Percentiles rank a stretch among this genome's conserved stretches.
Evolutionary conservation across 2,329 filamentous ascomycete species (phyloP).

Genomic region (Harringtonia lauricola): DNA sequence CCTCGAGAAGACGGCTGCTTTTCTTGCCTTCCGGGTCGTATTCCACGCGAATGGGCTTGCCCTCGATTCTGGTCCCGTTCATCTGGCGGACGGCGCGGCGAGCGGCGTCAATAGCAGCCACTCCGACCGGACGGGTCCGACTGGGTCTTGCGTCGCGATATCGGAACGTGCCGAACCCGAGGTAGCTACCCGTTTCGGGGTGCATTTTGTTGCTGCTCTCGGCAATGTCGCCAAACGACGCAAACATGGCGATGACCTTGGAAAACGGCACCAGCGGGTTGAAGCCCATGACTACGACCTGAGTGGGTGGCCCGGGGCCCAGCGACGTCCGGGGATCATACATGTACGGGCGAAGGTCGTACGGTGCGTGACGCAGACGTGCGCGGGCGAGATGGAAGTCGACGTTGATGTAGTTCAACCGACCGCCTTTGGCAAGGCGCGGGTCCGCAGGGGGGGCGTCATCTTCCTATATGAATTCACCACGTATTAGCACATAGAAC

Average conservation of each 20-base stretch:
- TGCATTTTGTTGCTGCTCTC: constrained; percentile 92
- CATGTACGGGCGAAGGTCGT: constrained; percentile 69
- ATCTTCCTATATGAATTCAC: constrained; percentile 54
- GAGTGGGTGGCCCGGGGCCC: constrained; percentile 78
- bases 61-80: constrained; percentile 70
- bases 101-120: constrained; percentile 69
- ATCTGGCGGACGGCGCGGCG: constrained; percentile 68
- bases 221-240: constrained; percentile 75
- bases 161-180: constrained; percentile 85
- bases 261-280: constrained; percentile 77
- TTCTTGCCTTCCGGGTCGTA: constrained; percentile 81
- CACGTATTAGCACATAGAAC: constrained; percentile 39
- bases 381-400: constrained; percentile 61
- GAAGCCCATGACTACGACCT: constrained; percentile 92
- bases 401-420: constrained; percentile 55
- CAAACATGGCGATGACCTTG: constrained; percentile 66
- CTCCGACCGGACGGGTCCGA: constrained; percentile 37
- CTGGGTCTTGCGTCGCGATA: constrained; percentile 62
- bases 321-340: constrained; percentile 78
- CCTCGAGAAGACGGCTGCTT: constrained; percentile 68
- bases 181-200: constrained; percentile 83
- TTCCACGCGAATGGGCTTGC: constrained; percentile 67
- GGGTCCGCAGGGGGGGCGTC: constrained; percentile 72
- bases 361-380: constrained; percentile 60
- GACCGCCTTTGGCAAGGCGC: constrained; percentile 60